Conservation (phyloP, 257 asterid species). For the Nicotiana knightiana region DNA sequence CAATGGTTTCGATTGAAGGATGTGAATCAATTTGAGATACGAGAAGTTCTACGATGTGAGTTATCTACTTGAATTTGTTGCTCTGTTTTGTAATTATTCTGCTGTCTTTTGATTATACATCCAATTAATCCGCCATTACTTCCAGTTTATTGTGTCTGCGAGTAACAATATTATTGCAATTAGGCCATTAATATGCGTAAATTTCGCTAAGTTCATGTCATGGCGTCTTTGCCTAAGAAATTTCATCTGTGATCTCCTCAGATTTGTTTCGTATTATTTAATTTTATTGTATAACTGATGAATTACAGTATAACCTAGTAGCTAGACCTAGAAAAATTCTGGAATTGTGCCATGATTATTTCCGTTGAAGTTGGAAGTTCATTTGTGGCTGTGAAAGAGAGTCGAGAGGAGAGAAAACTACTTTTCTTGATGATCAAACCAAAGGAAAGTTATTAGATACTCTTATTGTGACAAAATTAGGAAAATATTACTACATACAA, state of each 20-base stretch:
- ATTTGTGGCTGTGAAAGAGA: neutral
- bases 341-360: neutral
- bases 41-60: conserved; percentile 91
- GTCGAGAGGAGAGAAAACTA: neutral
- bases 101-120: neutral
- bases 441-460: neutral
- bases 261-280: neutral
- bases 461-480: neutral
- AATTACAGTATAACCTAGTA: neutral
- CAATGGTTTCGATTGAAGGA: conserved; percentile 42
- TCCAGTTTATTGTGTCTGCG: neutral
- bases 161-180: neutral
- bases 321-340: neutral
- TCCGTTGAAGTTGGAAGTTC: neutral
- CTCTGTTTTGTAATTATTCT: neutral
- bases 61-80: conserved; percentile 11
- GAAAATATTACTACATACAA: neutral
- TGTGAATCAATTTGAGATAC: conserved; percentile 86
- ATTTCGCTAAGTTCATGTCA: neutral
- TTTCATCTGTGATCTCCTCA: neutral
- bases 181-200: neutral
- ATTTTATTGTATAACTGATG: neutral
- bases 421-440: neutral
- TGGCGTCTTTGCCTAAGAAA: neutral
- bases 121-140: neutral